Evolutionary conservation across 192 early-diverging fungal genomes (phyloP).

Genomic region (Funneliformis geosporum): DNA sequence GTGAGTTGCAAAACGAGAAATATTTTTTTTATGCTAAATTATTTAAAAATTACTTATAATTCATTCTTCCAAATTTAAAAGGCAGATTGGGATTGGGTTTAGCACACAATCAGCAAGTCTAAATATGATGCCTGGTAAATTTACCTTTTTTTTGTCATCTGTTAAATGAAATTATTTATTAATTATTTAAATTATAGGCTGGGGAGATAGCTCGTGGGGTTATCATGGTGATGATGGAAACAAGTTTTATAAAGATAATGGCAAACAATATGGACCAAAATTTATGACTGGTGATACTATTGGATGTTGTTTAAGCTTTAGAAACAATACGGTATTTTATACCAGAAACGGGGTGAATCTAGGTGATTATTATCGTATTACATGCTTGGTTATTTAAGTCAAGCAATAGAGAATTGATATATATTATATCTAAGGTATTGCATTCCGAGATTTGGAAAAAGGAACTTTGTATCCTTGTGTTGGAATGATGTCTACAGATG

Average conservation of each 20-base stretch:
- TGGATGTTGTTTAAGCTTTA: constrained; percentile 91
- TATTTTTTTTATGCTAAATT: not conserved
- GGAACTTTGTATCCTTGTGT: constrained; percentile 68
- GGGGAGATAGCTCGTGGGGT: constrained; percentile 87
- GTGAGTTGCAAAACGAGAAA: too few relatives aligned
- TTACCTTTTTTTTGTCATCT: not conserved
- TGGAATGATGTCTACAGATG: constrained; percentile 72
- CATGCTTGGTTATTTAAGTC: too few relatives aligned
- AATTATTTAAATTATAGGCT: constrained; percentile 52
- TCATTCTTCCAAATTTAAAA: not conserved
- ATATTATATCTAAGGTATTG: constrained; percentile 30
- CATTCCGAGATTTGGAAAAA: constrained; percentile 48
- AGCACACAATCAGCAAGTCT: not conserved
- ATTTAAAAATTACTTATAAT: not conserved
- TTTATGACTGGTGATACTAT: constrained; percentile 52
- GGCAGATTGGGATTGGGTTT: not conserved
- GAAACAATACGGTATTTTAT: constrained; percentile 73
- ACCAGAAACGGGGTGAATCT: constrained; percentile 88
- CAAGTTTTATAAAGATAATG: constrained; percentile 74
- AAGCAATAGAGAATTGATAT: not conserved
- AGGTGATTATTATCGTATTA: too few relatives aligned
- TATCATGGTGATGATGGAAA: constrained; percentile 53
- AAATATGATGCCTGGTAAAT: not conserved
- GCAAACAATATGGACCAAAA: constrained; percentile 79
- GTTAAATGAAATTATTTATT: not conserved